Base-by-base conservation (phyloP, 1,139 yeast species). In the Scheffersomyces cryptocercus region DNA sequence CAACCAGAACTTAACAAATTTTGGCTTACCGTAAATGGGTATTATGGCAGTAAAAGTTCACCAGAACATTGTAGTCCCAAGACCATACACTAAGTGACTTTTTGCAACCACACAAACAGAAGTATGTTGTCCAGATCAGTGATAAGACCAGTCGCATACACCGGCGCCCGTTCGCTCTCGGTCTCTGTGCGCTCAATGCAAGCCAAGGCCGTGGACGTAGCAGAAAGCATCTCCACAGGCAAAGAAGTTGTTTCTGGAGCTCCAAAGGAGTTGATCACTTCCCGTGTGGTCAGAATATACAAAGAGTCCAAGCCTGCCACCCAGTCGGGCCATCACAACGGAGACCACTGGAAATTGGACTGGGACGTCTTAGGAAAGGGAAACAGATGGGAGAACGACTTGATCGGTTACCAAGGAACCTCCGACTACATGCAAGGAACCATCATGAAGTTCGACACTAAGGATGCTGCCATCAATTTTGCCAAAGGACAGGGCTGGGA, bases 401-500 rank as follows among this genome's bases (percentile, higher is more conserved):
- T 88, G 59, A 88, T 88, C 68, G 96, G 96, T 13, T 88, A 87
- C 73, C 91, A 88, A 56, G 80, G 88, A 31, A 74, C 88, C 37
- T 82, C 88, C 29, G 96, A 88, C 65, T 84, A 82, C 67, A 85
- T 88, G 95, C 96, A 88, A 70, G 90, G 87, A 26, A 84, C 93
- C n/a, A 79, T 77, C 58, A 68, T 88, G 75, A 82, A 82, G 63
- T 88, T 88, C 61, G 85, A 82, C 57, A 73, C 83, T 43, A 84
- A 81, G 67, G 95, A 88, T 40, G 80, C 88, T 30, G 96, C 96
- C 31, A 72, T 87, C 46, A 77, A 78, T 48, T 88, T 88, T 65
- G 95, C 96, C 13, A 81, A 82, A 54, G 85, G 88, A 49, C 95
- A 88, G 64, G 88, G 96, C 37, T 88, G 95, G 93, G 85, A 84